Evolutionary conservation across 2,329 filamentous ascomycete genomes (phyloP), one percentile per base, ranked within the genome.

Genomic region (Oidium heveae): DNA sequence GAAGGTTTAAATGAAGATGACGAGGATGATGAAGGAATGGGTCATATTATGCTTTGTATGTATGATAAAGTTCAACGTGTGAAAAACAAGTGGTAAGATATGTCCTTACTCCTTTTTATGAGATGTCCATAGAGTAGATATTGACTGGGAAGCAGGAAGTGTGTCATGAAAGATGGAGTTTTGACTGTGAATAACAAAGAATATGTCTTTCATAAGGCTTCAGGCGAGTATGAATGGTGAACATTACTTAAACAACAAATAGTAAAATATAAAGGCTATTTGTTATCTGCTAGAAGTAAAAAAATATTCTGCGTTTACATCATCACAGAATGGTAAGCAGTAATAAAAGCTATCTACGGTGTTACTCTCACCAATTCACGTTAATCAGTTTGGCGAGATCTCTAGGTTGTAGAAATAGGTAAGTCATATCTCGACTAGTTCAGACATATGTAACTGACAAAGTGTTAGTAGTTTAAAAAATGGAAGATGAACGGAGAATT

Each of bases 31-130:
- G 77, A 80, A 37, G 54, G 46, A 32, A 77, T 84, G 59, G 81
- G 82, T 1, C 84, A 94, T 61, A 88, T 93, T 65, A 96, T 98
- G 85, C 80, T 98, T 43, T 98, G 91, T 72, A 95, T 94, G 66
- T 98, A 98, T 66, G 91, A 98, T 72, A 98, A 98, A 72, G 91
- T 98, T 10, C 89, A 96, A 70, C 77, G 91, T 51, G 91, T 96
- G 63, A 98, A 98, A 80, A 98, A 96, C 71, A 98, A 91, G 77
- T 91, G 85, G 85, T 80, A 66, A 53, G 74, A 50, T 6, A n/a
- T 69, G 37, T 22, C 18, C 47, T 12, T 2, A 28, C 24, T 53
- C 16, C 33, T 15, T 51, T 41, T 36, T 13, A 2, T 52, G 13
- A 12, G 18, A 20, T 20, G 15, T 5, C 18, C 6, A 24, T n/a